Evolutionary conservation across 139 green algal species (phyloP).

Genomic region (Marvania coccoides): DNA sequence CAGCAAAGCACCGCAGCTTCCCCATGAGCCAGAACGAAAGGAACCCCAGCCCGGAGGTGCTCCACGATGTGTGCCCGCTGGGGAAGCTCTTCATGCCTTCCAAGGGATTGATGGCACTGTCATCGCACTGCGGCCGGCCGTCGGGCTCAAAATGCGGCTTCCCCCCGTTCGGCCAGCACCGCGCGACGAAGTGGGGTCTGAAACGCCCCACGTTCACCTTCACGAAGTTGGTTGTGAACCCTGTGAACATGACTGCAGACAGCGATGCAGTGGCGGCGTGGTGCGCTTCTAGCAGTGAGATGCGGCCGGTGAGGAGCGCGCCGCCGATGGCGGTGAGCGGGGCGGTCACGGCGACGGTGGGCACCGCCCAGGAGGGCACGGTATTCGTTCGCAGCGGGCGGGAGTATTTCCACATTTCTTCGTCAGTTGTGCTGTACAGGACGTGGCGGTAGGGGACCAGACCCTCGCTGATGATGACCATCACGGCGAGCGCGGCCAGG

Average conservation of each 20-base stretch:
- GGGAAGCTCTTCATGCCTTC: conserved; percentile 62
- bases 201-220: conserved; percentile 38
- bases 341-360: background rate
- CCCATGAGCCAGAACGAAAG: conserved; percentile 47
- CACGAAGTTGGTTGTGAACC: conserved; percentile 22
- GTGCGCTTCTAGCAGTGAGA: conserved; percentile 4
- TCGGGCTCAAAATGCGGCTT: background rate
- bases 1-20: conserved; percentile 43
- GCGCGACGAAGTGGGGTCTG: conserved; percentile 45
- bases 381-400: conserved; percentile 12
- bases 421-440: conserved; percentile 5
- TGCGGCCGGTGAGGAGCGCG: background rate
- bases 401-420: conserved; percentile 5
- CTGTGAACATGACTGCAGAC: conserved; percentile 5
- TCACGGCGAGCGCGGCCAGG: background rate
- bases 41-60: conserved; percentile 48
- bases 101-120: conserved; percentile 6
- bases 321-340: background rate
- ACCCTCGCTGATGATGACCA: background rate
- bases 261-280: background rate
- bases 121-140: conserved; percentile 28
- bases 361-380: conserved; percentile 18
- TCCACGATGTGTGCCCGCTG: conserved; percentile 57
- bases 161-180: conserved; percentile 48
- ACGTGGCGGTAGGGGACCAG: conserved; percentile 4